Percentiles rank a stretch among this genome's conserved stretches.
phyloP scores from a whole-genome alignment of 495 filamentous ascomycete genomes.

The Penicillium silybi region DNA sequence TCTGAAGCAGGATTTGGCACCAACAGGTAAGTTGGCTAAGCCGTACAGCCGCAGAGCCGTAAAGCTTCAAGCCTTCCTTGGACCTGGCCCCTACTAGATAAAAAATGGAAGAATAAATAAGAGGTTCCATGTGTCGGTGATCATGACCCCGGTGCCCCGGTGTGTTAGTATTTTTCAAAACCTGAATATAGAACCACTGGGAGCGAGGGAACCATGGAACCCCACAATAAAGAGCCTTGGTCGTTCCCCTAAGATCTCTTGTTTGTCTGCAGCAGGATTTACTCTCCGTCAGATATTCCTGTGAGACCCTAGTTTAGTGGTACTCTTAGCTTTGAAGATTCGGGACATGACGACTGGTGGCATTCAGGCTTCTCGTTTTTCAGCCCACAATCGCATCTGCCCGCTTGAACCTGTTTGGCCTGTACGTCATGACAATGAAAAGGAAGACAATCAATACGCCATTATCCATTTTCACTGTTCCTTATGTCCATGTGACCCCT shows the following conservation, averaged over 20 bases:
- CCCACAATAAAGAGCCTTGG: not conserved
- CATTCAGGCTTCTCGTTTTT: not conserved
- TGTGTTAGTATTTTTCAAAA: not conserved
- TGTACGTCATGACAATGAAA: not conserved
- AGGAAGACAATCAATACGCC: no score
- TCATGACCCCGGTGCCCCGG: not conserved
- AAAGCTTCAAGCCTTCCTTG: not conserved
- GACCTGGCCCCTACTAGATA: no score
- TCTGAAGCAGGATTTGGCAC: not conserved
- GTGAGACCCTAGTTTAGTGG: not conserved
- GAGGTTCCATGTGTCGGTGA: not conserved
- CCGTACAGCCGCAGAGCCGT: no score
- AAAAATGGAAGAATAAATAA: not conserved
- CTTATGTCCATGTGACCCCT: no score
- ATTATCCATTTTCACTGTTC: no score
- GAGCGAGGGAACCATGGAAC: not conserved
- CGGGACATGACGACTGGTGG: not conserved
- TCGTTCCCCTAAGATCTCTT: not conserved
- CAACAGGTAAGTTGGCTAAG: no score
- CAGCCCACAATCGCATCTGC: not conserved
- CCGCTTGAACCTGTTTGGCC: not conserved
- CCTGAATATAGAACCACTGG: not conserved
- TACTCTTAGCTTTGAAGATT: not conserved
- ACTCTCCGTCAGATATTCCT: not conserved
- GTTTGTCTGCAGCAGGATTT: not conserved